Conservation (phyloP, 1,284 basidiomycete genomes). For the Wallemia mellicola region DNA sequence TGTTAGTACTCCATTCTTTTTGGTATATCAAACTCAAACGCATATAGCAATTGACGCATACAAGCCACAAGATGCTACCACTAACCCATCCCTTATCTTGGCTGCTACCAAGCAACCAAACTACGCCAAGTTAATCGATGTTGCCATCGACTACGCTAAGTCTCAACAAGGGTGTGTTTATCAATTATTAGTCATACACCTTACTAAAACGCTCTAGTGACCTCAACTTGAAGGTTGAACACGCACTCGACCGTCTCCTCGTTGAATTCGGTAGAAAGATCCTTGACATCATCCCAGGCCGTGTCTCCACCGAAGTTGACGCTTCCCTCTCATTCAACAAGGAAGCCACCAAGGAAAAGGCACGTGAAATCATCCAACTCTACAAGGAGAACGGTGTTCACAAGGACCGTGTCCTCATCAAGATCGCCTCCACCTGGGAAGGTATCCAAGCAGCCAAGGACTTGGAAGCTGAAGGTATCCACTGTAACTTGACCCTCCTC, state of each 20-base stretch:
- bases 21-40: slow-evolving; percentile 3
- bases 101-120: slow-evolving; percentile 70
- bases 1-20: slow-evolving; percentile 22
- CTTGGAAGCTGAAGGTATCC: slow-evolving; percentile 76
- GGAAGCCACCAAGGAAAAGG: slow-evolving; percentile 68
- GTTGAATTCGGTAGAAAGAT: slow-evolving; percentile 95
- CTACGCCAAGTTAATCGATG: slow-evolving; percentile 58
- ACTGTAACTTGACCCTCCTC: slow-evolving; percentile 93
- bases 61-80: slow-evolving; percentile 81
- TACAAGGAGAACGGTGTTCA: slow-evolving; percentile 72
- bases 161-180: slow-evolving; percentile 29
- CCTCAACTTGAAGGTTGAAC: slow-evolving; percentile 36
- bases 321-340: slow-evolving; percentile 90
- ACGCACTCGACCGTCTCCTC: slow-evolving; percentile 65
- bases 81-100: slow-evolving; percentile 72
- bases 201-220: slow-evolving; percentile 14
- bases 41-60: slow-evolving; percentile 48
- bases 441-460: slow-evolving; percentile 95
- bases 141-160: slow-evolving; percentile 55
- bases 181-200: neutral
- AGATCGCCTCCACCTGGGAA: slow-evolving; percentile 98
- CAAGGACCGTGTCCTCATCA: slow-evolving; percentile 87
- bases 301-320: slow-evolving; percentile 97
- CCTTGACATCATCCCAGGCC: slow-evolving; percentile 77
- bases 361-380: slow-evolving; percentile 70